Base-by-base conservation (phyloP, 495 filamentous ascomycete species). In the Staphylotrichum longicolle region DNA sequence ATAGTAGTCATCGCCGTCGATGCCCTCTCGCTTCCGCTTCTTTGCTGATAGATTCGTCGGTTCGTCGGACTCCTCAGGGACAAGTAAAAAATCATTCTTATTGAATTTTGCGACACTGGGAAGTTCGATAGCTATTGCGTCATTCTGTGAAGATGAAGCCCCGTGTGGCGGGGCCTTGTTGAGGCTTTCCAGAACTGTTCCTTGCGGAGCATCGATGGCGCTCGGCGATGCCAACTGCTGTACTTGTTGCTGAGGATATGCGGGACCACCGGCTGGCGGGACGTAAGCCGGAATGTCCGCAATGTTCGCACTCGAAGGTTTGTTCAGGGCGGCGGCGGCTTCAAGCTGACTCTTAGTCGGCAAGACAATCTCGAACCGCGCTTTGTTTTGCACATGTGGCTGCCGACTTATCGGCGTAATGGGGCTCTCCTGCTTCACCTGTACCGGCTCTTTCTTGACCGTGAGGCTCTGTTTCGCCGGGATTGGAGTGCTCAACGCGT, bases 1-100 rank as follows among this genome's bases (percentile, higher is more conserved):
- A 33, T 85, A 70, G 7, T 73, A 57, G 32, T 81, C 81, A 7
- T 78, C 74, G 12, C 76, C 74, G 39, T 78, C 77, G 3, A 77
- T 51, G 6, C 72, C 68, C 27, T 70, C 66, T n/a, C 61, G 69
- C 46, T 76, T 80, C 55, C 65, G 71, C 47, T 73, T 81, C 20
- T 70, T 69, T 3, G 57, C 44, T 7, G 78, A 79, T 10, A 79
- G 58, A n/a, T 74, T 71, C 1, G 64, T 55, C 0, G 75, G 78
- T 33, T 71, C 74, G 12, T 79, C 73, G n/a, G 72, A 73, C 30
- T 72, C 72, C 60, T 77, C 71, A 3, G 77, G 65, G 15, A 80
- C 71, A 4, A 73, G 68, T 27, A 70, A 47, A 55, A 69, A 80
- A 44, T 80, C 73, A n/a, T 70, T 70, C 60, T 68, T 75, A 53